Evolutionary conservation across 441 rosid species (phyloP).

Genomic region (Flueggea neowawraea): DNA sequence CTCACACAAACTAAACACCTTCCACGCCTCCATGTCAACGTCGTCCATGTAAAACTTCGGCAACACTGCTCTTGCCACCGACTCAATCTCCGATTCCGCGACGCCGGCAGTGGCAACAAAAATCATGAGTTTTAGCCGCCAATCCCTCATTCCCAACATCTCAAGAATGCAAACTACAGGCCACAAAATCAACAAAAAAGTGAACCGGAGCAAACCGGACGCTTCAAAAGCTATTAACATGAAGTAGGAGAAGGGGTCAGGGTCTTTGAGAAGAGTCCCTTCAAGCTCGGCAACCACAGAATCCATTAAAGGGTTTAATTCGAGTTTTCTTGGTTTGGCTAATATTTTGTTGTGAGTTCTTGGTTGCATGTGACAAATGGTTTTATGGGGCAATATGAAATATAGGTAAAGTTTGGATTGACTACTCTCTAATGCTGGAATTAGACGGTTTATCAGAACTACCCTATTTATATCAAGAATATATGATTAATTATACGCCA

Average conservation of each 20-base stretch:
- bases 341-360: neutral
- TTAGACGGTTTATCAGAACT: slow-evolving; percentile 66
- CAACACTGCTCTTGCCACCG: slow-evolving; percentile 86
- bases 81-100: slow-evolving; percentile 52
- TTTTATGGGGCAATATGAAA: slow-evolving; percentile 22
- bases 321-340: neutral
- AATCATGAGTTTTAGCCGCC: slow-evolving; percentile 55
- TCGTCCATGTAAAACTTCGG: slow-evolving; percentile 84
- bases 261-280: slow-evolving; percentile 63
- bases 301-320: neutral
- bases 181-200: slow-evolving; percentile 47
- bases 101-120: slow-evolving; percentile 64
- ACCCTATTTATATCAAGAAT: slow-evolving; percentile 13
- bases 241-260: slow-evolving; percentile 67
- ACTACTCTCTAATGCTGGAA: slow-evolving; percentile 29
- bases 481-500: slow-evolving; percentile 30
- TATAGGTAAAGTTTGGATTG: slow-evolving; percentile 30
- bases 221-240: slow-evolving; percentile 87
- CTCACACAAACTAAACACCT: slow-evolving; percentile 45
- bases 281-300: slow-evolving; percentile 65
- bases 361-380: slow-evolving; percentile 11
- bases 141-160: slow-evolving; percentile 32
- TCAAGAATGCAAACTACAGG: slow-evolving; percentile 57
- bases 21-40: slow-evolving; percentile 67
- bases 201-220: slow-evolving; percentile 67